Base-by-base conservation (phyloP, 176 grass and related monocot genomes). In the Carex scoparia region DNA sequence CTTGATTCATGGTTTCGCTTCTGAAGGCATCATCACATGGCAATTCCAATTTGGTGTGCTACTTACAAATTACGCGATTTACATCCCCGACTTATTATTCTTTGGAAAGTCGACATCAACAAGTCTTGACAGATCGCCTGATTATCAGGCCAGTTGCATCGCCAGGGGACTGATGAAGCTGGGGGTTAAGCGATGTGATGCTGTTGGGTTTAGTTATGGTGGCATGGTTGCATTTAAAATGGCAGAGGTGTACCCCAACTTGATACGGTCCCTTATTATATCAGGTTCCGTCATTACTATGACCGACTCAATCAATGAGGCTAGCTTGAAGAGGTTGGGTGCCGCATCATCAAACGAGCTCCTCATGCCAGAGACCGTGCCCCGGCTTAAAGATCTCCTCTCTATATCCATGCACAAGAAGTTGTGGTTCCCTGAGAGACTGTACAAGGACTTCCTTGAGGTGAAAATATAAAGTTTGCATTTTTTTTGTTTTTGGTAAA, bases 141-240 rank as follows among this genome's bases (percentile, higher is more conserved):
- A 87, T 14, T 93, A 94, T 89, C 96, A 98, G 88, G 91, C 91
- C 9, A 61, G 4, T 38, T 95, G 91, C 81, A 69, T 99, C 64
- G 89, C 91, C 5, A 80, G 10, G n/a, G 93, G 91, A 54, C 84
- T 99, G 10, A 84, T 7, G 60, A 75, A 80, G 88, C 88, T 98
- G 32, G 90, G 93, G 16, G 91, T 98, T 77, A 44, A 80, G 81
- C 85, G 86, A 1, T 98, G 96, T 82, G 88, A 93, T 83, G 89
- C 90, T 0, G 96, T 98, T 1, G 93, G 96, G 72, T 98, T 98
- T 89, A 98, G 96, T 92, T 98, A 98, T 83, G 96, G 96, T 0
- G 96, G 96, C 18, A 95, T 98, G 96, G 90, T 95, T 13, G 93
- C 91, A 61, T 98, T 98, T 90, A 95, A 95, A 88, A 61, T 98